Base-by-base conservation (phyloP, 2,329 filamentous ascomycete genomes). In the Orbilia oligospora region DNA sequence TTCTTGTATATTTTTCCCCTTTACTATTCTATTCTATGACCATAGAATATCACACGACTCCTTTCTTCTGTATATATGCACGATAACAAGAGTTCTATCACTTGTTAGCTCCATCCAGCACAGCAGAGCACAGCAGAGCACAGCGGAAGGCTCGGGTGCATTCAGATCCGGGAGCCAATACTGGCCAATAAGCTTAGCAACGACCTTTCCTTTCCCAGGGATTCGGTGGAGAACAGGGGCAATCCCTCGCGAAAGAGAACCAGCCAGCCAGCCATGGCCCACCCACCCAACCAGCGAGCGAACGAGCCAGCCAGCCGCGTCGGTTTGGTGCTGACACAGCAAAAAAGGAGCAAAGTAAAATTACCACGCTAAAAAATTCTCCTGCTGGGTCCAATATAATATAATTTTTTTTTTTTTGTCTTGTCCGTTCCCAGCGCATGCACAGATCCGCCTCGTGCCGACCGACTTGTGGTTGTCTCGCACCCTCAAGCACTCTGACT, bases 391-490 rank as follows among this genome's bases (percentile, higher is more conserved):
- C n/a, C n/a, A 30, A 3, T 6, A 30, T 30, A 6, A 6, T 30
- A 30, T 30, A 30, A 30, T 30, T 36, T 46, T 18, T 16, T 46
- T 46, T 20, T 46, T 46, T 46, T 46, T 20, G 6, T 20, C 18
- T 46, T 46, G 16, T 46, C 44, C 16, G 4, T 55, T 58, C 51
- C 22, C 53, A 64, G 55, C 44, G 56, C 30, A 38, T 48, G 58
- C 36, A 56, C 33, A 58, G 38, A 73, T 73, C 70, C 70, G 68
- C 75, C 75, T 78, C 75, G 75, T 78, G 75, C 75, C 70, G 70
- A 67, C 41, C n/a, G n/a, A n/a, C n/a, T 66, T 65, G 41, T 44
- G 8, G 8, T 44, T n/a, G 58, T 65, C 61, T 63, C 61, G 49
- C 55, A 33, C 44, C 55, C 36, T 71, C 24, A 51, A 69, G 65